A percentile compares a stretch with the other conserved stretches of the same genome.
phyloP scores from a whole-genome alignment of 202 grass and related monocot species.

The Sporobolus alterniflorus region DNA sequence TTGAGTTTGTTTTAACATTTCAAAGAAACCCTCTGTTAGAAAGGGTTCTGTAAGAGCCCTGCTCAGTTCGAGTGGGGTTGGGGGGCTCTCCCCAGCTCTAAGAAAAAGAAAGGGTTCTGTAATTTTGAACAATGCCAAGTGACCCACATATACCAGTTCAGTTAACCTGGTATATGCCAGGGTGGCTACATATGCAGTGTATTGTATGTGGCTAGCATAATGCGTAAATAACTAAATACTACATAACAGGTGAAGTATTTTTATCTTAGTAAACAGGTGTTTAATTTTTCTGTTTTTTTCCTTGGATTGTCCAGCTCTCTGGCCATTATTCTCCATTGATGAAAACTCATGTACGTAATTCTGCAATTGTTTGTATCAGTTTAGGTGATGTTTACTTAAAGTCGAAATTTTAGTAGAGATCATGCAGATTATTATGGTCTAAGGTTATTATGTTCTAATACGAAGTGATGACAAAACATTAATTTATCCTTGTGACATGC shows the following conservation, averaged over 20 bases:
- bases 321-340: neutral
- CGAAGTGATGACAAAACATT: neutral
- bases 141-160: neutral
- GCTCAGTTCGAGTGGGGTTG: too few relatives aligned
- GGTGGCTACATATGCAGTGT: neutral
- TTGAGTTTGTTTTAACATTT: neutral
- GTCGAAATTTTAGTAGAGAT: too few relatives aligned
- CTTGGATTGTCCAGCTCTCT: neutral
- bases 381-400: too few relatives aligned
- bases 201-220: neutral
- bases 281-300: neutral
- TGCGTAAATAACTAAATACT: constrained; percentile 1
- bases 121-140: constrained; percentile 12
- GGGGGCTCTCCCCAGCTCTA: too few relatives aligned
- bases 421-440: neutral
- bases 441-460: neutral
- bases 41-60: neutral
- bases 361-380: neutral
- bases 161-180: neutral
- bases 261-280: neutral
- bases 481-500: neutral
- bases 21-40: neutral
- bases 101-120: neutral
- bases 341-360: neutral
- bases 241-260: too few relatives aligned